These are phyloP conservation scores for Phytomonas serpens DNA, from an alignment of 208 protist genomes.

Conservation along the genomic window DNA sequence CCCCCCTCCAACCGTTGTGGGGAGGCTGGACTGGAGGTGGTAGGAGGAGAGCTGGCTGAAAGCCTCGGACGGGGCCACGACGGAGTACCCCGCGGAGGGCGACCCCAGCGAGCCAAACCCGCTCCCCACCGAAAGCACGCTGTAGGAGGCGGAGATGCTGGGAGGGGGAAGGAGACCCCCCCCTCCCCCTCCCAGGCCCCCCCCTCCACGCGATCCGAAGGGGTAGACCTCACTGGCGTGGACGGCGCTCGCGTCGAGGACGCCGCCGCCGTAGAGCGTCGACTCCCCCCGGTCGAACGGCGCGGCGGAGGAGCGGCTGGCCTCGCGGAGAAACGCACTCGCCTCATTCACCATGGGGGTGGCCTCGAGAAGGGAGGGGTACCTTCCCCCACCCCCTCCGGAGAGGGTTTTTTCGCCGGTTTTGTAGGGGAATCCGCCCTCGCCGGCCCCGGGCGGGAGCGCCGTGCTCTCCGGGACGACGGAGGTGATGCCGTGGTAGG, in stretches of 20 bases:
- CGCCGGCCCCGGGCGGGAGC: slow-evolving; percentile 10
- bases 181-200: too few species aligned
- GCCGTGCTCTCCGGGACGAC: slow-evolving; percentile 24
- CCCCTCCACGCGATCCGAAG: too few species aligned
- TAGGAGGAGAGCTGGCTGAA: slow-evolving; percentile 63
- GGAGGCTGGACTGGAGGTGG: slow-evolving; percentile 58
- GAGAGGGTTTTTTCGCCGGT: too few species aligned
- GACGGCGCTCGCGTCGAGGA: slow-evolving; percentile 53
- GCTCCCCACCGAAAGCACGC: too few species aligned
- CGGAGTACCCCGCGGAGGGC: not conserved
- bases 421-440: too few species aligned
- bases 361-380: too few species aligned
- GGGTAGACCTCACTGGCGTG: slow-evolving; percentile 46
- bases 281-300: slow-evolving; percentile 22
- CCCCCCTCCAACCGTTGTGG: slow-evolving; percentile 14
- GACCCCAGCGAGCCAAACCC: not conserved
- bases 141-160: too few species aligned
- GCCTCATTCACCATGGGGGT: slow-evolving; percentile 69
- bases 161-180: too few species aligned
- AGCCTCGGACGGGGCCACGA: slow-evolving; percentile 16
- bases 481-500: slow-evolving; percentile 74
- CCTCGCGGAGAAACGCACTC: slow-evolving; percentile 24
- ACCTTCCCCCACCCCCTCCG: too few species aligned
- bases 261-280: slow-evolving; percentile 31
- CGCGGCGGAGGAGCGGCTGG: slow-evolving; percentile 14